Base-by-base conservation (phyloP, 305 asterid genomes). In the Fraxinus greggii region DNA sequence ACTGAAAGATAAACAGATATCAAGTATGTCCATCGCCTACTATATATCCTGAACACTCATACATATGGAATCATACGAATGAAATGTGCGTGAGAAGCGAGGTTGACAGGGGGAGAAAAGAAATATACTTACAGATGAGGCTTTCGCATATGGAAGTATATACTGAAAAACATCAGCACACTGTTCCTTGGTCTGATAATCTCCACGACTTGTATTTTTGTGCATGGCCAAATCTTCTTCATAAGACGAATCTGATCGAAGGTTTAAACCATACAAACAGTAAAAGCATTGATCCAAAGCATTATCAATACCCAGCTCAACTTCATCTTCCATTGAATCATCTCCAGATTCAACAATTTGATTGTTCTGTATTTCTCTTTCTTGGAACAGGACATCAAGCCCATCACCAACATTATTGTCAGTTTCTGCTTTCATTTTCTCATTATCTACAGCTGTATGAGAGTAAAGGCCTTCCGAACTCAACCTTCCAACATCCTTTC, bases 161-260 rank as follows among this genome's bases (percentile, higher is more conserved):
- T 97, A 93, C 83, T 89, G 98, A 83, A 97, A 94, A 86, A 97
- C 99, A 84, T 94, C 98, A 84, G 98, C 98, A 86, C 99, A 97
- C 83, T 97, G 99, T 87, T 97, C 98, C 91, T 97, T 97, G 26
- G 98, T 97, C 90, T 97, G 98, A 87, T 97, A 97, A 85, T 97
- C 98, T 83, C 98, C 98, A 63, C 93, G 97, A 89, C 98, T 92
- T 51, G 98, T 97, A 85, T 94, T 92, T 89, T 92, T 94, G 90
- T 97, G 99, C 80, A 86, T 86, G 85, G 91, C 94, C 83, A 94
- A 80, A 85, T 97, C 99, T 84, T 94, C 98, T 83, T 97, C 97
- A 79, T 89, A 92, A 84, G 97, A 94, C 85, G 99, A 91, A 85
- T 97, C 98, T 78, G 94, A 91, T 90, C 98, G 90, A 86, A 94